These are phyloP conservation scores for Hortaea sp. DNA, from an alignment of 2,329 filamentous ascomycete species.

Conservation along the genomic window DNA sequence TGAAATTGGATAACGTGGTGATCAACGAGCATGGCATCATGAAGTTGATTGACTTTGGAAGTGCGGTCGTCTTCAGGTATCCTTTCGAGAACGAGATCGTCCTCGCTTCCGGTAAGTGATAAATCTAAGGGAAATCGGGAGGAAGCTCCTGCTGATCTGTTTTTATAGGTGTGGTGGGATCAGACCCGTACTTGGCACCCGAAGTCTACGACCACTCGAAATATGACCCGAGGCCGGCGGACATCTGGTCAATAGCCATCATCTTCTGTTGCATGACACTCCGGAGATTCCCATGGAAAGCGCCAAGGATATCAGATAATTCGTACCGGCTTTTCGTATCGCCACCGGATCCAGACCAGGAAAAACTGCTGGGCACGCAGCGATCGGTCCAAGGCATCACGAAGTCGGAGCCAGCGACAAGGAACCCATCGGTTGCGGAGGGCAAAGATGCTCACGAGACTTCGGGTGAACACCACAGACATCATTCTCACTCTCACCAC, in stretches of 20 bases:
- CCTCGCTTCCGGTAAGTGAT: slow-evolving; percentile 60
- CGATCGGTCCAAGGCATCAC: slow-evolving; percentile 11
- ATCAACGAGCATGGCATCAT: slow-evolving; percentile 94
- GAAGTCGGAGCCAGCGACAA: slow-evolving; percentile 32
- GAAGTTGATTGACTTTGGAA: slow-evolving; percentile 99
- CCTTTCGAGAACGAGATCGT: slow-evolving; percentile 89
- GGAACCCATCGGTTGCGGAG: slow-evolving; percentile 23
- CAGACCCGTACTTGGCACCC: slow-evolving; percentile 91
- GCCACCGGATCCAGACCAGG: slow-evolving; percentile 61
- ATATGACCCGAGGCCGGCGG: slow-evolving; percentile 87
- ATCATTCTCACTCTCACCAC: slow-evolving; percentile 15
- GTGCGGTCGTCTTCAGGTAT: slow-evolving; percentile 92
- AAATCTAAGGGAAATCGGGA: not conserved
- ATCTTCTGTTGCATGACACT: slow-evolving; percentile 99
- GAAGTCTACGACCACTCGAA: slow-evolving; percentile 91
- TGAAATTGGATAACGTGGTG: slow-evolving; percentile 97
- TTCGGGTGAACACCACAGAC: slow-evolving; percentile 9
- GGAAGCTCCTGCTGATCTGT: slow-evolving; percentile 7
- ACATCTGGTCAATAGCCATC: slow-evolving; percentile 97
- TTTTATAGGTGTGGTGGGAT: slow-evolving; percentile 60
- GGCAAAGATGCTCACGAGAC: slow-evolving; percentile 6
- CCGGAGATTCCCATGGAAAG: slow-evolving; percentile 92
- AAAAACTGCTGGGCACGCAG: slow-evolving; percentile 20
- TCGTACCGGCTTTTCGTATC: slow-evolving; percentile 90
- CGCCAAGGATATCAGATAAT: slow-evolving; percentile 82